These are phyloP conservation scores for Penicillium sp. DNA, from an alignment of 2,329 filamentous ascomycete species.

Conservation along the genomic window DNA sequence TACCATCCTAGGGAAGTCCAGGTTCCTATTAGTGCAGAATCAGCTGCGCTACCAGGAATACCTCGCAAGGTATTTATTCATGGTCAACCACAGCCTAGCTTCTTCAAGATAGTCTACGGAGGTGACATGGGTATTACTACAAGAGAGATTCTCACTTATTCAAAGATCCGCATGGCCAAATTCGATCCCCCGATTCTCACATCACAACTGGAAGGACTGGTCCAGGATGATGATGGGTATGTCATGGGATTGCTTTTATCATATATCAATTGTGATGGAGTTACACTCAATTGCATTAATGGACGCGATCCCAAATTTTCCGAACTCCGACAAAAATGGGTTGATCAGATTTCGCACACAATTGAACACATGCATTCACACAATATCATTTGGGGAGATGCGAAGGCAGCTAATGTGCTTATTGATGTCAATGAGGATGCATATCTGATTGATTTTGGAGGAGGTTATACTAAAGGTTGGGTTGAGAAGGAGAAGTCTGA, in stretches of 20 bases:
- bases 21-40: slow-evolving; percentile 7
- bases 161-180: slow-evolving; percentile 7
- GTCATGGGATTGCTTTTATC: slow-evolving; percentile 10
- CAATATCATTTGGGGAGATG: slow-evolving; percentile 24
- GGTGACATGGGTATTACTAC: slow-evolving; percentile 4
- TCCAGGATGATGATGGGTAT: slow-evolving; percentile 8
- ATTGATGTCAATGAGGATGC: slow-evolving; percentile 18
- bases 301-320: slow-evolving; percentile 6
- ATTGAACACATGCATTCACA: neutral
- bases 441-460: slow-evolving; percentile 26
- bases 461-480: slow-evolving; percentile 22
- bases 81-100: slow-evolving; percentile 7
- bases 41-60: slow-evolving; percentile 8
- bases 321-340: slow-evolving; percentile 7
- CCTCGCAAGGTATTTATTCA: slow-evolving; percentile 14
- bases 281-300: slow-evolving; percentile 5
- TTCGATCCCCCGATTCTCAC: slow-evolving; percentile 6
- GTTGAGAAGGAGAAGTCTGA: slow-evolving; percentile 18
- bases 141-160: slow-evolving; percentile 11
- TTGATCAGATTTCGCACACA: slow-evolving; percentile 7
- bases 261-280: slow-evolving; percentile 10
- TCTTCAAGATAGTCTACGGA: slow-evolving; percentile 14
- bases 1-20: slow-evolving; percentile 11
- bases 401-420: slow-evolving; percentile 24
- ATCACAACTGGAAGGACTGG: slow-evolving; percentile 7